Base-by-base conservation (phyloP, 1,284 basidiomycete species). In the Tylopilus sp. region DNA sequence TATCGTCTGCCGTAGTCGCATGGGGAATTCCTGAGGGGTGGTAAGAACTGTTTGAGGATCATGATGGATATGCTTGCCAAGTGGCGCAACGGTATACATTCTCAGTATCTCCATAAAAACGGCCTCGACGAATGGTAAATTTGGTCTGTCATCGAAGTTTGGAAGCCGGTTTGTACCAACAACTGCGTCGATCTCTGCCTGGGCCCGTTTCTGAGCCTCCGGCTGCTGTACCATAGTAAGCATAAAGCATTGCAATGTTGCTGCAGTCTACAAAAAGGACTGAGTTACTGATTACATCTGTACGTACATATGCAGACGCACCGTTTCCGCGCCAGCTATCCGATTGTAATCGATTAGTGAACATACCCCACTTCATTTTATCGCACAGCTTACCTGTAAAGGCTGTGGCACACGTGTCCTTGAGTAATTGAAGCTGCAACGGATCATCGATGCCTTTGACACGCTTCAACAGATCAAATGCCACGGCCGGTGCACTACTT, bases 1-100 rank as follows among this genome's bases (percentile, higher is more conserved):
- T 60, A 9, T 76, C 71, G 24, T 83, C 81, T 58, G 81, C 74
- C 26, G 72, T 75, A 2, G 75, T 73, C 4, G 81, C 77, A 62
- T 74, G 57, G 32, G 44, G 44, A 44, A 79, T 75, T 16, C 71
- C 82, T 84, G 24, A 29, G 19, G 36, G 49, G 33, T 44, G 0
- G 74, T 53, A 77, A 15, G 19, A 44, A 19, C 41, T 51, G 56
- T 29, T 57, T 22, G 32, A 52, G 19, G 22, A n/a, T 15, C 6
- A 16, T 33, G 18, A 1, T 10, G 9, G 7, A 26, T 32, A 38
- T 7, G 62, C 62, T 12, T 53, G 75, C 33, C 74, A 8, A 72
- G 3, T 2, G 69, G 68, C 47, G 4, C 10, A 13, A 67, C 61
- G 16, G 65, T 64, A 16, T 74, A 38, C 73, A 70, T 72, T 15